Base-by-base conservation (phyloP, 1,284 basidiomycete genomes). In the Afroboletus lepidellus region DNA sequence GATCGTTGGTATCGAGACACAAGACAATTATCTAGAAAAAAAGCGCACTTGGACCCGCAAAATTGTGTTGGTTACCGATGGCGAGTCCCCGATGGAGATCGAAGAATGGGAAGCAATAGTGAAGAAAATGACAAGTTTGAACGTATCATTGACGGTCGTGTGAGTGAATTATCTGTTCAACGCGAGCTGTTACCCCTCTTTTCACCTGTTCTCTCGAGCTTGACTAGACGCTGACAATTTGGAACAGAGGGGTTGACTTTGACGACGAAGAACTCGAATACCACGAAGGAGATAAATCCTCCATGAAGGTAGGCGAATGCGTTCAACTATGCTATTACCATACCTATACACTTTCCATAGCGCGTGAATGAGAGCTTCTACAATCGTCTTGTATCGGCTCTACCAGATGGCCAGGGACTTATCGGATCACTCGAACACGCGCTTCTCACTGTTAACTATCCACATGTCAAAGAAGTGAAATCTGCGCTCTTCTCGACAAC, bases 31-130 rank as follows among this genome's bases (percentile, higher is more conserved):
- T 61, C 75, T 92, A 15, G 73, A 61, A 18, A 81, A 74, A 56
- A 89, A 87, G 72, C 79, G 80, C 58, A 80, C 81, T 0, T 95
- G 93, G 93, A 87, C 87, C 2, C 79, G 90, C 38, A 92, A 87
- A 70, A 76, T 94, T 5, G 77, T 88, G 25, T 64, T 95, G 8
- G 70, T 95, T 21, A 96, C 93, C 0, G 90, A 95, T 60, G 92
- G 85, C 57, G 82, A 86, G 68, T 83, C 74, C 48, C 84, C 83
- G 1, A 83, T 89, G 45, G 82, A 87, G 60, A 60, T 84, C 3
- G 84, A 87, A 61, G 80, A 87, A 57, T 88, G 86, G 84, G 83
- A 90, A 59, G 76, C 76, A 1, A 92, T 84, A 13, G 83, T 81
- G 39, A 71, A 76, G 32, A 92, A 87, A 60, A 83, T 94, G 75